Conservation (phyloP, 441 rosid genomes). For the Codiaeum variegatum region DNA sequence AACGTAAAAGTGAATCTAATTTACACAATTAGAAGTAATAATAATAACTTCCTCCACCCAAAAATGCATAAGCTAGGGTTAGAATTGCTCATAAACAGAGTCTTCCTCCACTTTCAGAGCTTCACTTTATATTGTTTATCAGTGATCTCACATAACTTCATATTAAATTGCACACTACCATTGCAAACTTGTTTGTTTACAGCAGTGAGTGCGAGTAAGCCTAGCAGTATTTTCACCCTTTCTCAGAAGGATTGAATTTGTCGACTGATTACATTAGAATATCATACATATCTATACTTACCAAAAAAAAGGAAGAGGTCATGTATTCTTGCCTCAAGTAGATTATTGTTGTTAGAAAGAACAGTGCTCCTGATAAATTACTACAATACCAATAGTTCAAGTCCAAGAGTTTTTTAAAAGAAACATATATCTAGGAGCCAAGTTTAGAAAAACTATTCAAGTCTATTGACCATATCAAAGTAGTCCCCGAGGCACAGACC, state of each 20-base stretch:
- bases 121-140: background rate
- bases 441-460: background rate
- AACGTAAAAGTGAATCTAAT: background rate
- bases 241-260: background rate
- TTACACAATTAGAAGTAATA: background rate
- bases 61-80: background rate
- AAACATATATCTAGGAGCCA: background rate
- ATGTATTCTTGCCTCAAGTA: conserved; percentile 3
- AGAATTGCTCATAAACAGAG: background rate
- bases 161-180: background rate
- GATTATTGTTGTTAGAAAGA: background rate
- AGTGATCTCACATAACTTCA: background rate
- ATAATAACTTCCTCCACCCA: background rate
- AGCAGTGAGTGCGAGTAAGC: background rate
- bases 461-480: background rate
- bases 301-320: conserved; percentile 10
- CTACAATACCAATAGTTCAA: background rate
- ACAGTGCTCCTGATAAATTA: background rate
- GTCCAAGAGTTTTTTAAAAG: background rate
- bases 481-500: background rate
- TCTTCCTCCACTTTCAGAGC: background rate
- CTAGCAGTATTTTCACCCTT: conserved; percentile 1
- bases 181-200: background rate
- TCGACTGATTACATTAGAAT: background rate
- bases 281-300: background rate